Evolutionary conservation across 2,329 filamentous ascomycete genomes (phyloP), one percentile per base, ranked within the genome.

Genomic region (Phyllosticta capitalensis): DNA sequence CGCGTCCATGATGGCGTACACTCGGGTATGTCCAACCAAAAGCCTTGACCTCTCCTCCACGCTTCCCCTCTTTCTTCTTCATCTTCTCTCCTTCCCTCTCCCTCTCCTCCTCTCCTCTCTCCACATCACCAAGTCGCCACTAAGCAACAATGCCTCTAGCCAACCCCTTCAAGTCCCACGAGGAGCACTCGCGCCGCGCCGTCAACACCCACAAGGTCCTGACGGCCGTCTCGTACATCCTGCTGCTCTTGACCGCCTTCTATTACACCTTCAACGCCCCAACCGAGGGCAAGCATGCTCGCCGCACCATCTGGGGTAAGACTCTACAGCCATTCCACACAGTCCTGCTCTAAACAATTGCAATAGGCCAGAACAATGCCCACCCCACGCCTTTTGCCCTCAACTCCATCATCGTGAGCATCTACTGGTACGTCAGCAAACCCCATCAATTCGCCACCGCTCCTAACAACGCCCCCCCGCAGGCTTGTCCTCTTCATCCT

Each of bases 151-250:
- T 20, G 24, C 12, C 21, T 10, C 21, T 10, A 89, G 86, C 83
- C 70, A 94, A 94, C 72, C 89, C 89, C 26, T 94, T 94, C 75
- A 78, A 81, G 61, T 85, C 81, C 73, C 84, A 84, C 67, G 87
- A 91, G 61, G 79, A 82, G 19, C 85, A 90, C 69, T 79, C 79
- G 62, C 72, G 75, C 28, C 76, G 78, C 63, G 79, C 84, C 55
- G 77, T 96, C 66, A 77, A 83, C 64, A 78, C 83, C 38, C 94
- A 94, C 81, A 91, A 90, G 73, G 75, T 90, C 70, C 75, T 91
- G 63, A 89, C 89, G 3, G 80, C 86, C 51, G 62, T 90, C 55
- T 86, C 85, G 38, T 96, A 89, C 87, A 74, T 90, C 26, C 75
- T 95, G 52, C 82, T 90, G 48, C 76, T 94, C 58, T 72, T 90